These are phyloP conservation scores for Anastatica hierochuntica DNA, from an alignment of 345 rosid genomes.

Conservation along the genomic window DNA sequence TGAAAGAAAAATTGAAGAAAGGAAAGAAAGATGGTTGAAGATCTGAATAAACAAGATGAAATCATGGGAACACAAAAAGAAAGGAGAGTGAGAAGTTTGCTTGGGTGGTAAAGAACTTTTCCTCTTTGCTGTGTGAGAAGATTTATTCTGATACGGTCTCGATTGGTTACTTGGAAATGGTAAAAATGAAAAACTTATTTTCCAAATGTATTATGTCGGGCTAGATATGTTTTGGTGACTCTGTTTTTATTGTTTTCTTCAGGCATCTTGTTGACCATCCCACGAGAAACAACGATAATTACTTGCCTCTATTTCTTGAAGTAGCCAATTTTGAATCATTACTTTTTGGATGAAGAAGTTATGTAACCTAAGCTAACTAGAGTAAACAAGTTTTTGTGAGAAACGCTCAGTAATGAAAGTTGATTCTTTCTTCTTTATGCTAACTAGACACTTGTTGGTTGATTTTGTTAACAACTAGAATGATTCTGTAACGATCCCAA, in stretches of 20 bases:
- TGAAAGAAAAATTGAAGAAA: no score
- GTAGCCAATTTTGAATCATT: slow-evolving; percentile 52
- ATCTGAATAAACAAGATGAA: neutral
- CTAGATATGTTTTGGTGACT: no score
- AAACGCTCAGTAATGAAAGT: slow-evolving; percentile 21
- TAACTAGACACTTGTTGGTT: no score
- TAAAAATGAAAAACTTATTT: no score
- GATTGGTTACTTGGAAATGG: neutral
- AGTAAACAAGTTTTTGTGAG: slow-evolving; percentile 44
- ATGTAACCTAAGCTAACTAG: slow-evolving; percentile 33
- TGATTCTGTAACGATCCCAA: no score
- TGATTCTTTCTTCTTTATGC: neutral
- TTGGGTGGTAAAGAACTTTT: neutral
- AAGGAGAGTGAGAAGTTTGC: neutral
- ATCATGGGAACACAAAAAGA: no score
- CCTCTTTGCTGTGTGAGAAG: neutral
- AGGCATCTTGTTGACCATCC: slow-evolving; percentile 64
- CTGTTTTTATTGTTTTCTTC: neutral
- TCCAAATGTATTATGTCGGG: no score
- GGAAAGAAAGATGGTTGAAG: no score
- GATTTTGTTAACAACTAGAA: no score
- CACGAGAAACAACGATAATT: slow-evolving; percentile 44
- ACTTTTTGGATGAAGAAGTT: slow-evolving; percentile 70
- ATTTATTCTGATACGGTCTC: neutral
- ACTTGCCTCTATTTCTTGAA: slow-evolving; percentile 56